Evolutionary conservation across 2,329 filamentous ascomycete species (phyloP).

Genomic region (Grosmannia serpens): DNA sequence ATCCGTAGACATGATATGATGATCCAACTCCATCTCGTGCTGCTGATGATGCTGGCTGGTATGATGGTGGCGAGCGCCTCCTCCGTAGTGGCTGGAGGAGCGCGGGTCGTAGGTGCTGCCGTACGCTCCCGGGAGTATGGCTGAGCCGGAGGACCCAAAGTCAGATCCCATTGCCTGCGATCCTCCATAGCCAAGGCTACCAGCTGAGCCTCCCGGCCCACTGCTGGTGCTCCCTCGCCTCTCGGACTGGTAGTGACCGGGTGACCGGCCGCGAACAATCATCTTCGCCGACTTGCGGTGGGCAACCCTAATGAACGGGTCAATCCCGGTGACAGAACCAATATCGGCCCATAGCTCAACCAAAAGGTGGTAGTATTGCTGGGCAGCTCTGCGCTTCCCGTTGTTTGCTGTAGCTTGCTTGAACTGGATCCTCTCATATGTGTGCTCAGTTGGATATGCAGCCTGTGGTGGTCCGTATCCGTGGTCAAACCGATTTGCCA

Average conservation of each 20-base stretch:
- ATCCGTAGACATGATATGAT: conserved; percentile 35
- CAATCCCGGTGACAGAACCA: conserved; percentile 28
- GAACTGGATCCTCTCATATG: conserved; percentile 87
- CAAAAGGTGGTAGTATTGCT: conserved; percentile 87
- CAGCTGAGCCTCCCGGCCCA: conserved; percentile 53
- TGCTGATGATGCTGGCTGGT: conserved; percentile 15
- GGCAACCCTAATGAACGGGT: conserved; percentile 59
- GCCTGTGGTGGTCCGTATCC: conserved; percentile 25
- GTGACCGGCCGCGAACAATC: conserved; percentile 76
- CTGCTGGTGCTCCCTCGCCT: conserved; percentile 58
- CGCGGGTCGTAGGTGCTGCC: conserved; percentile 27
- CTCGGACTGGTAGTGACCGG: conserved; percentile 67
- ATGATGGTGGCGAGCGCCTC: conserved; percentile 26
- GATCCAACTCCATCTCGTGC: conserved; percentile 38
- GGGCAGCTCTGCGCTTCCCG: conserved; percentile 76
- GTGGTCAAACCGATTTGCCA: conserved; percentile 27
- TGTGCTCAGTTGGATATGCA: conserved; percentile 40
- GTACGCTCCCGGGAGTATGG: conserved; percentile 29
- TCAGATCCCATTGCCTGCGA: conserved; percentile 28
- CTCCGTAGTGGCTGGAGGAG: conserved; percentile 27
- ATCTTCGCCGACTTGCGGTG: conserved; percentile 65
- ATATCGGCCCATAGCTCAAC: conserved; percentile 72
- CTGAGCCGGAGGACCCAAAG: conserved; percentile 23
- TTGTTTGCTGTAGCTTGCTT: conserved; percentile 92
- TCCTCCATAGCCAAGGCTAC: conserved; percentile 37